Evolutionary conservation across 257 asterid species (phyloP).

Genomic region (Lavandula angustifolia): DNA sequence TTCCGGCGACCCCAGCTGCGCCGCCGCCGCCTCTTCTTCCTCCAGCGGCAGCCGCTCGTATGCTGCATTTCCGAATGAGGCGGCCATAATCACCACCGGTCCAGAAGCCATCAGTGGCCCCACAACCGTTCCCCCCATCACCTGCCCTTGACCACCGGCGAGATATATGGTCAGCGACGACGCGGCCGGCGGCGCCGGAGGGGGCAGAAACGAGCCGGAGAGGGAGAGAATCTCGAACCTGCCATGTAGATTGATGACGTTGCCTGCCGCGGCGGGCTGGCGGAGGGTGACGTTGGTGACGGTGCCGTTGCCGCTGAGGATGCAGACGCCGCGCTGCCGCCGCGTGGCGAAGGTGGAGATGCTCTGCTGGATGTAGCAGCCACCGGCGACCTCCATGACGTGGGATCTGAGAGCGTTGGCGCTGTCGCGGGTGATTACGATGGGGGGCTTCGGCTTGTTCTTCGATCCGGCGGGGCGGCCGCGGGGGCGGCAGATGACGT

Average conservation of each 20-base stretch:
- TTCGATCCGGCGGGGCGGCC: constrained; percentile 91
- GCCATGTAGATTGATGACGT: constrained; percentile 75
- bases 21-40: constrained; percentile 47
- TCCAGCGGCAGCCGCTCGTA: constrained; percentile 90
- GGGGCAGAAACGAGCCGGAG: constrained; percentile 83
- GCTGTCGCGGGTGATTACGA: constrained; percentile 87
- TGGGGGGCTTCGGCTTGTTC: constrained; percentile 89
- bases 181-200: constrained; percentile 91
- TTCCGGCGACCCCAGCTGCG: constrained; percentile 38
- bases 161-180: constrained; percentile 76
- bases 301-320: constrained; percentile 78
- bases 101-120: constrained; percentile 85
- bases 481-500: constrained; percentile 61
- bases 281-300: constrained; percentile 77
- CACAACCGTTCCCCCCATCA: constrained; percentile 87
- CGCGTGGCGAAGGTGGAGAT: constrained; percentile 72
- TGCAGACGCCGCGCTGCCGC: constrained; percentile 83
- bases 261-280: constrained; percentile 78
- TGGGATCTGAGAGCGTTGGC: constrained; percentile 90
- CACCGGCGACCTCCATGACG: constrained; percentile 71
- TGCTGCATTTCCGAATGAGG: constrained; percentile 91
- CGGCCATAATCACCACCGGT: constrained; percentile 91
- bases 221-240: constrained; percentile 85
- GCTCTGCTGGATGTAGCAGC: constrained; percentile 81
- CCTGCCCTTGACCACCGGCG: constrained; percentile 94